Evolutionary conservation across 495 filamentous ascomycete species (phyloP).

Genomic region (Neurospora sp.): DNA sequence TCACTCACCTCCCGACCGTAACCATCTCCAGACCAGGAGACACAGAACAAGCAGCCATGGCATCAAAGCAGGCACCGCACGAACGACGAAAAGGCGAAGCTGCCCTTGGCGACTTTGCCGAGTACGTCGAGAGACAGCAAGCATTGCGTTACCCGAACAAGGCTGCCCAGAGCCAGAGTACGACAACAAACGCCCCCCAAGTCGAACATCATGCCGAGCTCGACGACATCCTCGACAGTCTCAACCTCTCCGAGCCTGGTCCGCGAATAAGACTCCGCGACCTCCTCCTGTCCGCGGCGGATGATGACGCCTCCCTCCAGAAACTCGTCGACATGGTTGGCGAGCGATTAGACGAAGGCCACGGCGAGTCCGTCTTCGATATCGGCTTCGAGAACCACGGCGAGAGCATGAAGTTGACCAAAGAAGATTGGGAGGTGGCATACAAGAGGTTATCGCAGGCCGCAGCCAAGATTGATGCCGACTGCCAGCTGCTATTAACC

Average conservation of each 20-base stretch:
- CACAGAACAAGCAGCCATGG: constrained; percentile 41
- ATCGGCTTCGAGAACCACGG: constrained; percentile 86
- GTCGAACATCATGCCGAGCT: constrained; percentile 76
- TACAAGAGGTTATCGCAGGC: constrained; percentile 55
- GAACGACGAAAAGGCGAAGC: constrained; percentile 81
- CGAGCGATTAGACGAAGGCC: constrained; percentile 67
- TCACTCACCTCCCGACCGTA: background rate
- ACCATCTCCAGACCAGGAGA: constrained; percentile 14
- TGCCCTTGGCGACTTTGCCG: constrained; percentile 91
- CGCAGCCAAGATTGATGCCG: constrained; percentile 55
- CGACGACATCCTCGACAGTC: constrained; percentile 73
- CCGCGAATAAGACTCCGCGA: constrained; percentile 61
- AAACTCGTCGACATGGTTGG: constrained; percentile 55
- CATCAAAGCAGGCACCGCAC: constrained; percentile 52
- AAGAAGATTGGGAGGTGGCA: constrained; percentile 70
- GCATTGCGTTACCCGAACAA: constrained; percentile 45
- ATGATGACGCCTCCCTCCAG: constrained; percentile 44
- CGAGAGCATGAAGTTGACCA: constrained; percentile 76
- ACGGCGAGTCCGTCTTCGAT: constrained; percentile 87
- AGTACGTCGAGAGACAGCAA: constrained; percentile 95
- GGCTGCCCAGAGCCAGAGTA: constrained; percentile 20
- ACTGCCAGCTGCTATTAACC: constrained; percentile 72
- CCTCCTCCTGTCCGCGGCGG: constrained; percentile 54
- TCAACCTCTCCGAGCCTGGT: constrained; percentile 69
- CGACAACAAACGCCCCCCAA: constrained; percentile 28